Evolutionary conservation across 768 basidiomycete species (phyloP).

Genomic region (Lactarius deliciosus): DNA sequence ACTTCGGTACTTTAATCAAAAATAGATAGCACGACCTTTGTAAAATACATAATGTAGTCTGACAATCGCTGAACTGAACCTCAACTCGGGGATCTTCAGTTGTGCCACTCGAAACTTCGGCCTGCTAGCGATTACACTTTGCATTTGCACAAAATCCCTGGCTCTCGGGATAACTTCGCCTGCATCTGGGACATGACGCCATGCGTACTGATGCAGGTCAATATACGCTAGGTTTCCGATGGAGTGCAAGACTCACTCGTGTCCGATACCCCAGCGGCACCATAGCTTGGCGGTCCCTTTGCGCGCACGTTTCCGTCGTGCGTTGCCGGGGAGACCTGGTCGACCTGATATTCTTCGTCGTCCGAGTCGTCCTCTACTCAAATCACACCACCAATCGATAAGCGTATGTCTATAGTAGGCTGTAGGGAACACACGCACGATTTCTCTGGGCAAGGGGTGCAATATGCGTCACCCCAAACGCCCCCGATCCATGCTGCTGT

Average conservation of each 20-base stretch:
- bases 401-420: neutral
- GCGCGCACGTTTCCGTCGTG: neutral
- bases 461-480: neutral
- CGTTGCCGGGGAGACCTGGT: neutral
- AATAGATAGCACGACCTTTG: neutral
- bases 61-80: neutral
- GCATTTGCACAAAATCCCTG: neutral
- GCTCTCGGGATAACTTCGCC: neutral
- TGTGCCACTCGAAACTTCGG: neutral
- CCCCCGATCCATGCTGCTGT: neutral
- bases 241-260: neutral
- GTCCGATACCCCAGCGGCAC: neutral
- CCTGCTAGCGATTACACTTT: neutral
- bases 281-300: neutral
- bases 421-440: neutral
- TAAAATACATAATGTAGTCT: neutral
- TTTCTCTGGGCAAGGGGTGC: neutral
- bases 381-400: neutral
- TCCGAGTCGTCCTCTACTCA: neutral
- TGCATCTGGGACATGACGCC: too few species aligned
- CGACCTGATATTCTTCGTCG: neutral
- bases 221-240: neutral
- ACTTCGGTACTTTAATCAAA: neutral
- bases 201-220: neutral
- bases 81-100: neutral